These are phyloP conservation scores for Ophiostoma angusticollis DNA, from an alignment of 2,329 filamentous ascomycete species.

Conservation along the genomic window DNA sequence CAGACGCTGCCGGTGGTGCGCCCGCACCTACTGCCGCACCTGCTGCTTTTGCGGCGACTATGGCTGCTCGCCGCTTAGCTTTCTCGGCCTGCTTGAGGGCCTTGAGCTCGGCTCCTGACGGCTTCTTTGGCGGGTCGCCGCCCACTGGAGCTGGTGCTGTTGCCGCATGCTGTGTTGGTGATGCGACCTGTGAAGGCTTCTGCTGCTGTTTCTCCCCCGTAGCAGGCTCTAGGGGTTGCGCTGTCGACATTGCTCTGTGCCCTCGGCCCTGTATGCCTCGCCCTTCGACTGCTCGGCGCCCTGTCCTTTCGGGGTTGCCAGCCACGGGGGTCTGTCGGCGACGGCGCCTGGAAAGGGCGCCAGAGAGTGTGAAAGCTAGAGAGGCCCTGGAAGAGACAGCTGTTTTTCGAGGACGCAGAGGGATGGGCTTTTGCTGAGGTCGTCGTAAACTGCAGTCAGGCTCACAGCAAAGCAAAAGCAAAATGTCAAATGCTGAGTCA, in stretches of 20 bases:
- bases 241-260: background rate
- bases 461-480: no score
- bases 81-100: conserved; percentile 86
- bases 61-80: conserved; percentile 66
- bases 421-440: no score
- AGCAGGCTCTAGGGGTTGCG: conserved; percentile 1
- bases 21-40: conserved; percentile 25
- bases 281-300: background rate
- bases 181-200: background rate
- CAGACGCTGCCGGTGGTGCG: no score
- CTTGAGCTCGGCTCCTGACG: conserved; percentile 70
- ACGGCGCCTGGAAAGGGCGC: no score
- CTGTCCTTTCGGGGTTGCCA: no score
- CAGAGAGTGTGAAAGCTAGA: no score
- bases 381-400: no score
- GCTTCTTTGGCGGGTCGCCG: conserved; percentile 31
- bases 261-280: no score
- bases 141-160: conserved; percentile 6
- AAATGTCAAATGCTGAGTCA: no score
- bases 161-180: background rate
- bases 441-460: no score
- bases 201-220: background rate
- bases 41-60: conserved; percentile 26
- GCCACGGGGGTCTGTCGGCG: no score
- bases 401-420: no score